Evolutionary conservation across 208 protist genomes (phyloP).

Genomic region (Trypanosomatidae sp.): DNA sequence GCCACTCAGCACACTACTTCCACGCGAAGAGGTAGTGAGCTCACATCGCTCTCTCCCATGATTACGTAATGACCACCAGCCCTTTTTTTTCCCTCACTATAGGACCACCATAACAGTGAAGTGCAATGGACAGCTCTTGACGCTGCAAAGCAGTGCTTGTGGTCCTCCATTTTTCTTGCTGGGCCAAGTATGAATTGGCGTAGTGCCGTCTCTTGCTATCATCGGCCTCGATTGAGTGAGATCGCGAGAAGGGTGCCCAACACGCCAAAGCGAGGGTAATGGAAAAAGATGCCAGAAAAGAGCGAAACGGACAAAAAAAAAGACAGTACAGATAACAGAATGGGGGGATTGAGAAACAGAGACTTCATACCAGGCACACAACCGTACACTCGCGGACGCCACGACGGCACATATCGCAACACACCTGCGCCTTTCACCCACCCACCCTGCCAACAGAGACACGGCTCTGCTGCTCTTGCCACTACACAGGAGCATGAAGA

Average conservation of each 20-base stretch:
- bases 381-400: background rate
- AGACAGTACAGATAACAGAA: conserved; percentile 2
- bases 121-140: background rate
- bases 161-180: background rate
- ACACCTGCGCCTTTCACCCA: background rate
- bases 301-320: background rate
- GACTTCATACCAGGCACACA: background rate
- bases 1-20: background rate
- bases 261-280: background rate
- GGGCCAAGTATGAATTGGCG: background rate
- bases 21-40: background rate
- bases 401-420: background rate
- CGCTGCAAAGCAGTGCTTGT: background rate
- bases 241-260: background rate
- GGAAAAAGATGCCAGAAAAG: background rate
- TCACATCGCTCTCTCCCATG: background rate
- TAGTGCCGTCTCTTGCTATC: background rate
- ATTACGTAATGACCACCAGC: background rate
- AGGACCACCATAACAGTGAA: background rate
- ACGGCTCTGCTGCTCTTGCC: background rate
- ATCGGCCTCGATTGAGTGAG: background rate
- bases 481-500: background rate
- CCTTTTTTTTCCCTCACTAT: background rate
- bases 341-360: background rate
- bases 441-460: background rate